Conservation (phyloP, 164 flowering plant genomes). For the Houttuynia cordata region DNA sequence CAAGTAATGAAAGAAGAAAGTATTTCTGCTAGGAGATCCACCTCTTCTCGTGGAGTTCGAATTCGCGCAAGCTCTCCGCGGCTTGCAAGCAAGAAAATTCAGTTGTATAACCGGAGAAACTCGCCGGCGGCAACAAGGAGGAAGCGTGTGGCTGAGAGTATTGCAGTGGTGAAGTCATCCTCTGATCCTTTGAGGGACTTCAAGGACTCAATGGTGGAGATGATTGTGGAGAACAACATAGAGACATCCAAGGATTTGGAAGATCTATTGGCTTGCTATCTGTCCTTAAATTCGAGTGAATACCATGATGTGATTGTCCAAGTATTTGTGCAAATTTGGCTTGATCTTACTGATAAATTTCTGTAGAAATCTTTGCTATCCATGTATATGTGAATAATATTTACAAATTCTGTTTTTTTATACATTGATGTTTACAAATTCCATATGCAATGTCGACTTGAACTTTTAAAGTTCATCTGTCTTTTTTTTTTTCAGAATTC, state of each 20-base stretch:
- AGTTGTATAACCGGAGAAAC: constrained; percentile 6
- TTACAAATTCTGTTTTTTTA: too few species aligned
- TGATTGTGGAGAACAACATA: constrained; percentile 70
- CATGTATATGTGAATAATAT: neutral
- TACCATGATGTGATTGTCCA: constrained; percentile 73
- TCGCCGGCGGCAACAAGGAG: constrained; percentile 6
- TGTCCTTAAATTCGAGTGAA: constrained; percentile 56
- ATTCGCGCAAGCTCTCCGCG: constrained; percentile 46
- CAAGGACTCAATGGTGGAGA: constrained; percentile 86
- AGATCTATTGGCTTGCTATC: constrained; percentile 83
- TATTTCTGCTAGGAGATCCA: constrained; percentile 16
- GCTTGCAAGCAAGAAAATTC: constrained; percentile 24
- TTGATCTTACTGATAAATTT: constrained; percentile 31
- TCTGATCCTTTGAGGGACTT: constrained; percentile 62
- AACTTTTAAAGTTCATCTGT: too few species aligned
- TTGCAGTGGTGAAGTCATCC: constrained; percentile 66
- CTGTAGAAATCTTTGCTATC: constrained; percentile 1
- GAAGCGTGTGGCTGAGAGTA: constrained; percentile 40
- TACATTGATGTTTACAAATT: too few species aligned
- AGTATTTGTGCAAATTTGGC: constrained; percentile 80
- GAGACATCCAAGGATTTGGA: constrained; percentile 58
- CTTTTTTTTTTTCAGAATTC: too few species aligned
- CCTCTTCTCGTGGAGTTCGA: constrained; percentile 26
- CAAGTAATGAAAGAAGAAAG: constrained; percentile 15
- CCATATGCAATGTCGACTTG: too few species aligned